These are phyloP conservation scores for Penicillium riverlandense DNA, from an alignment of 495 filamentous ascomycete genomes.

Conservation along the genomic window DNA sequence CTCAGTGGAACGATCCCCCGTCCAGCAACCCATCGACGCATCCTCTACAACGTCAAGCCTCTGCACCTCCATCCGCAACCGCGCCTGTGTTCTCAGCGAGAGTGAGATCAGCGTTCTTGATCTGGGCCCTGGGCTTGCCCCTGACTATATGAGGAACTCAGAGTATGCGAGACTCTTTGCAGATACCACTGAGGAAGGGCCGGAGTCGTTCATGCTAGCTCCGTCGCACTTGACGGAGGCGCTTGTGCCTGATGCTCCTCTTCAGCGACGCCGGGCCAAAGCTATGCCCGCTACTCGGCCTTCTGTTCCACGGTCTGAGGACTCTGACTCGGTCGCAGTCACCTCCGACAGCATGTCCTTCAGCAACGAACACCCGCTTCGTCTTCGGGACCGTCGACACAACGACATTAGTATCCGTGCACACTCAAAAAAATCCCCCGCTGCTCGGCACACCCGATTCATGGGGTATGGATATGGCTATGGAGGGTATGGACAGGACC, in stretches of 20 bases:
- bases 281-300: neutral
- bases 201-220: no score
- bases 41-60: neutral
- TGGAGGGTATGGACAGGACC: neutral
- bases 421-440: no score
- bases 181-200: no score
- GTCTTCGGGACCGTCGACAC: neutral
- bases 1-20: neutral
- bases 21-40: neutral
- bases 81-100: constrained; percentile 8
- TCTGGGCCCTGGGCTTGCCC: constrained; percentile 14
- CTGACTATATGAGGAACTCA: no score
- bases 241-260: neutral
- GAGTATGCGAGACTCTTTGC: no score
- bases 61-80: neutral
- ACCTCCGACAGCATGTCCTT: constrained; percentile 5
- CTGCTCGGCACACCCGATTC: no score
- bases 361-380: neutral
- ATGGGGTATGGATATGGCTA: constrained; percentile 3
- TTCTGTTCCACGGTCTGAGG: neutral
- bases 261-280: neutral
- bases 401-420: neutral
- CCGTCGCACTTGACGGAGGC: no score
- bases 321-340: constrained; percentile 7
- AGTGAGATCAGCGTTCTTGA: constrained; percentile 27